Base-by-base conservation (phyloP, 352 stramenopile genomes). In the Halophytophthora polymorphica region DNA sequence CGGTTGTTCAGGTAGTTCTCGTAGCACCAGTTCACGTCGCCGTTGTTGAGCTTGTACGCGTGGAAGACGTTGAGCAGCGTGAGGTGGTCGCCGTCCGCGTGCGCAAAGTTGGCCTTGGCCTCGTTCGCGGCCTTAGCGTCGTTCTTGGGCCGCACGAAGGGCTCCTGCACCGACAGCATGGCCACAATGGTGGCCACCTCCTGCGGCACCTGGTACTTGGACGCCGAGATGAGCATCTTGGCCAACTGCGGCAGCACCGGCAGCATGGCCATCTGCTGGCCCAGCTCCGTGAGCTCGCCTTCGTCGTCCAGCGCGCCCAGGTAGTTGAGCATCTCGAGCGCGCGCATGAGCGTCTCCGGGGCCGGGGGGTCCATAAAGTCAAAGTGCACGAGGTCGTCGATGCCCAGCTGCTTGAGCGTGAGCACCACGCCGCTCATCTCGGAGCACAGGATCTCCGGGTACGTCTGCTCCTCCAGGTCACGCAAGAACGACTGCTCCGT, bases 291-390 rank as follows among this genome's bases (percentile, higher is more conserved):
- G 18, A 99, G 75, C 29, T 98, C 86, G 25, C 97, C 97, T 40
- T 99, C 96, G 50, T 99, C 96, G 62, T 99, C 95, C 3, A 99
- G 58, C 15, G 96, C 97, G 38, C 96, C 97, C 0, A 99, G 69
- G 55, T 98, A 99, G 68, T 99, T 98, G 36, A 99, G 74, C 66
- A 98, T 88, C 66, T 99, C 97, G 31, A 99, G 68, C 28, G 97
- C 96, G 65, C 97, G 80, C 93, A 99, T 99, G 17, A 99, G 70
- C 22, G 97, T 99, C 65, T 99, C 96, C 0, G 97, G 95, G 6
- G 97, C 96, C 17, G 97, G 97, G 28, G 97, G 97, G 62, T 99
- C 97, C 95, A 99, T 99, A 58, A 99, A 99, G 83, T 99, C 97
- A 61, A 99, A 99, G 64, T 99, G 93, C 3, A 99, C 96, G 6